Evolutionary conservation across 768 basidiomycete genomes (phyloP).

Genomic region (Amanita polypyramis): DNA sequence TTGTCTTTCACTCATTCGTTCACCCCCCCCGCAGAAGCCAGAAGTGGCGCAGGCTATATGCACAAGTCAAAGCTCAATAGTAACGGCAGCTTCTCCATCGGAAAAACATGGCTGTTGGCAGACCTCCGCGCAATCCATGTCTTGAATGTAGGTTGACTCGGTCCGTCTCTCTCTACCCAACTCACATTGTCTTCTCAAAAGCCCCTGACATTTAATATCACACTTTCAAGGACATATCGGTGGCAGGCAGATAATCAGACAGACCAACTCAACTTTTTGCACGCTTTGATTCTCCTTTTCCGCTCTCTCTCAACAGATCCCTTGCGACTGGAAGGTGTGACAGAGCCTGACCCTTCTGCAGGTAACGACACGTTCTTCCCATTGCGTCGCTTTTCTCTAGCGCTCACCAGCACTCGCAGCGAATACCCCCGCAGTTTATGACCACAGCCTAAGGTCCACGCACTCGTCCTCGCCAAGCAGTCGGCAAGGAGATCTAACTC

Average conservation of each 20-base stretch:
- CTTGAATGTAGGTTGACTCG: slow-evolving; percentile 41
- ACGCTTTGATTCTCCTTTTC: slow-evolving; percentile 54
- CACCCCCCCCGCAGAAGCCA: slow-evolving; percentile 49
- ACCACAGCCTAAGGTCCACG: slow-evolving; percentile 11
- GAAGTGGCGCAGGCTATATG: slow-evolving; percentile 56
- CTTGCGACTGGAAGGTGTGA: slow-evolving; percentile 51
- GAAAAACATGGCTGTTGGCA: slow-evolving; percentile 87
- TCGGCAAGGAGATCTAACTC: neutral
- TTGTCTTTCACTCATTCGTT: slow-evolving; percentile 8
- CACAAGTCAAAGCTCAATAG: slow-evolving; percentile 97
- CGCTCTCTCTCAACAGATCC: slow-evolving; percentile 32
- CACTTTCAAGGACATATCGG: slow-evolving; percentile 79
- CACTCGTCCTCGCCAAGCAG: slow-evolving; percentile 11
- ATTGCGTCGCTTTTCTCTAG: neutral
- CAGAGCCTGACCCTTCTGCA: slow-evolving; percentile 25
- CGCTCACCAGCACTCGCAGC: slow-evolving; percentile 8
- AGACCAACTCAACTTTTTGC: slow-evolving; percentile 71
- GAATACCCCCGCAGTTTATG: slow-evolving; percentile 12
- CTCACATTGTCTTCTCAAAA: slow-evolving; percentile 32
- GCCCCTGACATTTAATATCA: slow-evolving; percentile 56
- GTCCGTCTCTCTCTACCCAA: neutral
- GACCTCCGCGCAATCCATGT: slow-evolving; percentile 81
- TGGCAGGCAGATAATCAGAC: slow-evolving; percentile 74
- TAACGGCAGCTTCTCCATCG: slow-evolving; percentile 91
- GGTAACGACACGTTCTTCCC: slow-evolving; percentile 15